phyloP scores from a whole-genome alignment of 202 grass and related monocot species.

The Brachypodium distachyon region DNA sequence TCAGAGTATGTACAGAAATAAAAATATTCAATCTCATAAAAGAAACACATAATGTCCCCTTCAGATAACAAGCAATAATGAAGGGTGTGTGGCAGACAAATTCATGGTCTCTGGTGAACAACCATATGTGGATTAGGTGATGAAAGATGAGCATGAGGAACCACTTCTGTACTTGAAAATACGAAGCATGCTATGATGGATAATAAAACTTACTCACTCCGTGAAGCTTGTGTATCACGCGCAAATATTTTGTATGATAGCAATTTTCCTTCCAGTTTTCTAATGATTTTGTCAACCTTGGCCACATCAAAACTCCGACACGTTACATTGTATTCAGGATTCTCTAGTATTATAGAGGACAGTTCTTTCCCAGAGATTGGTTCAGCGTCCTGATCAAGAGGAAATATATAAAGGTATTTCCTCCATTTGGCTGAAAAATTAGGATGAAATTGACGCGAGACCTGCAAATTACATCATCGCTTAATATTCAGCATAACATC shows the following conservation, averaged over 20 bases:
- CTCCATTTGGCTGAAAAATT: slow-evolving; percentile 98
- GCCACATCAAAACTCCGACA: slow-evolving; percentile 54
- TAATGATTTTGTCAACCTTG: slow-evolving; percentile 75
- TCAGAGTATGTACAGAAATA: background rate
- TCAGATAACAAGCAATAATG: background rate
- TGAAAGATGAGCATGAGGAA: background rate
- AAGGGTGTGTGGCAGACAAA: background rate
- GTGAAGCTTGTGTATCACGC: slow-evolving; percentile 89
- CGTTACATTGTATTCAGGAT: slow-evolving; percentile 10
- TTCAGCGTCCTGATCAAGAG: slow-evolving; percentile 41
- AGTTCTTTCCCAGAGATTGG: slow-evolving; percentile 21
- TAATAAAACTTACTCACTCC: slow-evolving; percentile 50
- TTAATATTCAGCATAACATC: slow-evolving; percentile 5
- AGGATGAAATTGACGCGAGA: slow-evolving; percentile 82
- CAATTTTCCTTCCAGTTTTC: slow-evolving; percentile 60
- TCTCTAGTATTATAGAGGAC: slow-evolving; percentile 10
- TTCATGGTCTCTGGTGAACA: background rate
- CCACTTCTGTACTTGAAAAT: background rate
- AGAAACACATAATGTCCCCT: background rate
- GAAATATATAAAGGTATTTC: slow-evolving; percentile 88
- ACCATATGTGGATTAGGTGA: background rate
- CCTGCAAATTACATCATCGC: slow-evolving; percentile 39
- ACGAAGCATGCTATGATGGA: background rate
- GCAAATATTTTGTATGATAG: slow-evolving; percentile 93
- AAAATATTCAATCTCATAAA: background rate